Conservation (phyloP, 2,329 filamentous ascomycete genomes). For the Penicillium sp. region DNA sequence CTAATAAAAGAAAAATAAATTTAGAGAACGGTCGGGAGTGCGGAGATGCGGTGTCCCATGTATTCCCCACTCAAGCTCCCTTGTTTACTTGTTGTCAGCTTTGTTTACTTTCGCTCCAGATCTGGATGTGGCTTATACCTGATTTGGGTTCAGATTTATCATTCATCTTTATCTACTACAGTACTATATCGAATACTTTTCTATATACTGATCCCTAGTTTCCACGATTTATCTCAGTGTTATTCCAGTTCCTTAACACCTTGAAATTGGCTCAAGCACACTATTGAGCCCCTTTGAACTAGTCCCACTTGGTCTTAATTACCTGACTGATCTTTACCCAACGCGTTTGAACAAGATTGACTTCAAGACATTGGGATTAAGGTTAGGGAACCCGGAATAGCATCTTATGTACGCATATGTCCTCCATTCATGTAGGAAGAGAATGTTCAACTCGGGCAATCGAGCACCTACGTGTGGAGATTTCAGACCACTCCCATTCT, state of each 20-base stretch:
- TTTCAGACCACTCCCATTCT: too few relatives aligned
- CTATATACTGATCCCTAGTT: background rate
- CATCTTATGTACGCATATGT: too few relatives aligned
- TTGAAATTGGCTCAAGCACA: background rate
- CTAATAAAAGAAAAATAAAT: conserved; percentile 3
- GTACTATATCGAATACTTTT: too few relatives aligned
- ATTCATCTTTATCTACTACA: too few relatives aligned
- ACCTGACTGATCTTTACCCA: background rate
- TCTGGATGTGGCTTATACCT: background rate
- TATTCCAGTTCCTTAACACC: background rate
- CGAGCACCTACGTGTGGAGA: too few relatives aligned
- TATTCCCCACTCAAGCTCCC: conserved; percentile 10
- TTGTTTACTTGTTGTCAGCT: conserved; percentile 9
- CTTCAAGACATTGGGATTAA: too few relatives aligned
- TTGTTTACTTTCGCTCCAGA: conserved; percentile 4
- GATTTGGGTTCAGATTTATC: conserved; percentile 6
- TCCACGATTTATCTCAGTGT: conserved; percentile 1
- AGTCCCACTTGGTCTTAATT: conserved; percentile 1
- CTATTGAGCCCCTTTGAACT: conserved; percentile 1
- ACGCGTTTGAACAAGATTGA: background rate
- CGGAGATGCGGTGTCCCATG: conserved; percentile 7
- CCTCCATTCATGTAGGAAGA: too few relatives aligned
- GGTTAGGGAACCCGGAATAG: too few relatives aligned
- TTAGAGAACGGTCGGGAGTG: conserved; percentile 8
- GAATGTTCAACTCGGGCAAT: too few relatives aligned